Evolutionary conservation across 768 basidiomycete species (phyloP).

Genomic region (Guyanaporus albipodus): DNA sequence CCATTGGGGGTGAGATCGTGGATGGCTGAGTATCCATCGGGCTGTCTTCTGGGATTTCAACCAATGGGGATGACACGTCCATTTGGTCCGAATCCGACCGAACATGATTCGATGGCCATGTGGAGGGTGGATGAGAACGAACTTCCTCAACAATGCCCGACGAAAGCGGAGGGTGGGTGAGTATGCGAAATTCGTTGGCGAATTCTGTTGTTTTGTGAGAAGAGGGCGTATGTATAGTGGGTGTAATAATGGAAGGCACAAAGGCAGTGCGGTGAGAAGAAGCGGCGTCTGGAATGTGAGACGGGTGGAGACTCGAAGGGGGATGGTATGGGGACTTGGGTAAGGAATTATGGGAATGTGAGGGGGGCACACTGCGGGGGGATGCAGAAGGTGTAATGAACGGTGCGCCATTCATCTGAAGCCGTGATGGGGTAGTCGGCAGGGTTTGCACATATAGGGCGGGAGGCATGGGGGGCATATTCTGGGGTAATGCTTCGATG

Average conservation of each 20-base stretch:
- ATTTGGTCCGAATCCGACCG: slow-evolving; percentile 42
- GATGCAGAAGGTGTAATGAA: slow-evolving; percentile 39
- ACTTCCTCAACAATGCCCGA: slow-evolving; percentile 29
- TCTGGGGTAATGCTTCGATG: slow-evolving; percentile 67
- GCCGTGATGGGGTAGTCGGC: slow-evolving; percentile 36
- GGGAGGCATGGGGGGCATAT: slow-evolving; percentile 60
- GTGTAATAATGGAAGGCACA: slow-evolving; percentile 37
- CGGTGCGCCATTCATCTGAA: slow-evolving; percentile 33
- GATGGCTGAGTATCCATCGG: slow-evolving; percentile 49
- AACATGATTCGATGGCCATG: slow-evolving; percentile 29
- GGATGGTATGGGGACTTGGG: slow-evolving; percentile 37
- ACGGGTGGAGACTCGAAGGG: slow-evolving; percentile 35
- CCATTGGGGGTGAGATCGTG: slow-evolving; percentile 42
- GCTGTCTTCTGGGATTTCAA: slow-evolving; percentile 42
- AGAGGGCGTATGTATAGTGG: slow-evolving; percentile 28
- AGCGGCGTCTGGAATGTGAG: slow-evolving; percentile 44
- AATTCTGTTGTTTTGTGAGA: slow-evolving; percentile 36
- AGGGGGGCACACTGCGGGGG: slow-evolving; percentile 44
- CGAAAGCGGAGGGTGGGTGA: slow-evolving; percentile 33
- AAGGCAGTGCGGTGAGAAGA: slow-evolving; percentile 54
- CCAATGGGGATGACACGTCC: slow-evolving; percentile 51
- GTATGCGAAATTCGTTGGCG: slow-evolving; percentile 30
- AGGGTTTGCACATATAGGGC: slow-evolving; percentile 42
- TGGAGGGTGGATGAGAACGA: slow-evolving; percentile 20
- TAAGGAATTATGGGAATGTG: slow-evolving; percentile 46